Conservation (phyloP, 1,284 basidiomycete species). For the Ustilago trichophora region DNA sequence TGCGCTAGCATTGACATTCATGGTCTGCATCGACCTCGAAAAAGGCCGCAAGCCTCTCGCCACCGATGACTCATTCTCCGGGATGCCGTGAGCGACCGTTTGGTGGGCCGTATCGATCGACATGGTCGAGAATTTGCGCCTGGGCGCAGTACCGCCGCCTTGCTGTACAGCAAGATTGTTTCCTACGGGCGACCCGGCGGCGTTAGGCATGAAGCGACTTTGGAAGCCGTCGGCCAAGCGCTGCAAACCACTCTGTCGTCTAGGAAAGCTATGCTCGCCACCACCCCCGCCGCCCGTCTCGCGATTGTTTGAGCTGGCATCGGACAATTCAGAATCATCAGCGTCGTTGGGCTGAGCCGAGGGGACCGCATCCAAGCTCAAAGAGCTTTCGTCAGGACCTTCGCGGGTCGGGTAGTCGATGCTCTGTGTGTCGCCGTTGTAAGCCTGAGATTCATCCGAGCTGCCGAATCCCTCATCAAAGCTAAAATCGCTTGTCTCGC, state of each 20-base stretch:
- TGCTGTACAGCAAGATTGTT: constrained; percentile 1
- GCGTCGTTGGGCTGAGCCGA: constrained; percentile 13
- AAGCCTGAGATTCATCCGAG: constrained; percentile 34
- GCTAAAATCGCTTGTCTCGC: constrained; percentile 37
- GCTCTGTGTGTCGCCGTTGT: constrained; percentile 38
- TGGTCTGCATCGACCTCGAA: constrained; percentile 20
- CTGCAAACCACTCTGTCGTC: constrained; percentile 29
- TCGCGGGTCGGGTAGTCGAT: constrained; percentile 17
- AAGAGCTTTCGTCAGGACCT: constrained; percentile 11
- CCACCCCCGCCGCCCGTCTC: background rate
- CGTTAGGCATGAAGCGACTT: constrained; percentile 15
- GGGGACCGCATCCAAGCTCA: constrained; percentile 8
- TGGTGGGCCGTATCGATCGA: constrained; percentile 20
- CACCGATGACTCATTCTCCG: constrained; percentile 2
- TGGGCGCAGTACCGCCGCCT: constrained; percentile 5
- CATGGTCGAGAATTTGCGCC: constrained; percentile 30
- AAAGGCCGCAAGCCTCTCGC: constrained; percentile 8
- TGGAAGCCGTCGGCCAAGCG: constrained; percentile 28
- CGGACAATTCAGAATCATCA: constrained; percentile 34
- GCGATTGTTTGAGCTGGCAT: constrained; percentile 11
- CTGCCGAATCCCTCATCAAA: constrained; percentile 41
- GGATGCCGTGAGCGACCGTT: background rate
- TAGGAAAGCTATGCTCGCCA: constrained; percentile 1
- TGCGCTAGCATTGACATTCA: constrained; percentile 3
- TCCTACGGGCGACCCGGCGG: background rate